Base-by-base conservation (phyloP, 1,284 basidiomycete genomes). In the Mycosarcoma maydis region DNA sequence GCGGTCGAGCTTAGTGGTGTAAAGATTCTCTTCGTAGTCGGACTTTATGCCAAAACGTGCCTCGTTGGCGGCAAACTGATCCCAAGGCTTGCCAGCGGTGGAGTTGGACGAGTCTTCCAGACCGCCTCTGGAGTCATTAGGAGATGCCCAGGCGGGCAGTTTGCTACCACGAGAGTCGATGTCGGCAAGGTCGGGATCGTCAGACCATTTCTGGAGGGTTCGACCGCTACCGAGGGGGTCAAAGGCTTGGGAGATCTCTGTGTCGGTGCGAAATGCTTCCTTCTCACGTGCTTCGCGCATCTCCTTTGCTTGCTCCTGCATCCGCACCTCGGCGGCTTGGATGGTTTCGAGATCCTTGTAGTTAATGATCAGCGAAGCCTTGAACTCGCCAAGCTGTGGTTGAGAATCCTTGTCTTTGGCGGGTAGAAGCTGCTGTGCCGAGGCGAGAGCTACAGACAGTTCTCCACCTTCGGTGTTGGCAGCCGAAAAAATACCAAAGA, bases 61-160 rank as follows among this genome's bases (percentile, higher is more conserved):
- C 83, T 97, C 94, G 83, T 98, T 99, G 52, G 86, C 91, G 36
- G 90, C 90, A 77, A 99, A 99, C 84, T 98, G 95, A 82, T 99
- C 94, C 95, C 96, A 99, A 0, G 85, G 84, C 39, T 57, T 60
- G 44, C 52, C 48, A 17, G 34, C 17, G 27, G 17, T 17, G 33
- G 43, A 43, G 23, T 17, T 36, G 32, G 44, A 43, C 20, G 40
- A 22, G 37, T 38, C 42, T 22, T 57, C 42, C 33, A 67, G 53
- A 17, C 59, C 54, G 26, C 40, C 41, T 14, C 43, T 22, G 26
- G 38, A 23, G 40, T 59, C 53, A 50, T 20, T 40, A 13, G 55
- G 37, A 2, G 49, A 42, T 17, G 66, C 59, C 66, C 66, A 69
- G 33, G 59, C 66, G 13, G 66, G 66, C 36, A 53, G 34, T 32